Base-by-base conservation (phyloP, 768 basidiomycete genomes). In the Rhodotorula paludigena region DNA sequence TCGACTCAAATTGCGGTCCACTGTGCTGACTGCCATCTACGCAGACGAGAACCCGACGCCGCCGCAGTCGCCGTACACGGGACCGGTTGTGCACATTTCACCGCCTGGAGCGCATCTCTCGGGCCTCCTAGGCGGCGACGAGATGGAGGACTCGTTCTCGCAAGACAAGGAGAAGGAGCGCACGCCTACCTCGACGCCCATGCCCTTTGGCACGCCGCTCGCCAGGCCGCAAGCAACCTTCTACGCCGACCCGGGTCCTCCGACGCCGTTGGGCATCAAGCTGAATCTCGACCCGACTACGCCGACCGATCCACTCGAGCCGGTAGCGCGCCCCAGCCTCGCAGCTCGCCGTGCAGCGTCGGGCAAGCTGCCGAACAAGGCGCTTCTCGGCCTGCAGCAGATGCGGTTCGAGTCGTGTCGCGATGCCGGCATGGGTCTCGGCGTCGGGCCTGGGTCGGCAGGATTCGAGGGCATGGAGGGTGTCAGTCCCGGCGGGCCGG, bases 11-110 rank as follows among this genome's bases (percentile, higher is more conserved):
- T 11, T 15, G 33, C 2, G 20, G 15, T 25, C 28, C 23, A 11
- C 3, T 10, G 14, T 6, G 8, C 45, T 57, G 10, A 33, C 47
- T 6, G 21, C 32, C 3, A 30, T 12, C n/a, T 2, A 2, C 3
- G 10, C 59, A 69, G 68, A 69, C 56, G 68, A 69, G 60, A 69
- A 59, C 20, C 68, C 68, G 33, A 69, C 68, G 7, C 68, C 68
- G 14, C 68, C 68, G 4, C 54, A 61, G 8, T 69, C 68, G 25
- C 68, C 68, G 3, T 35, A 11, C 23, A 3, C 12, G 4, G 28
- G 28, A 10, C 63, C 68, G 15, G 25, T 52, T 44, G 59, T 69
- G n/a, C 63, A 64, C 42, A 36, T 64, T 51, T 47, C 59, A 20
- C 68, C 63, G 23, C 63, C 68, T 6, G 60, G 60, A 8, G 48